These are phyloP conservation scores for Hydnum rufescens DNA, from an alignment of 768 basidiomycete species.

Conservation along the genomic window DNA sequence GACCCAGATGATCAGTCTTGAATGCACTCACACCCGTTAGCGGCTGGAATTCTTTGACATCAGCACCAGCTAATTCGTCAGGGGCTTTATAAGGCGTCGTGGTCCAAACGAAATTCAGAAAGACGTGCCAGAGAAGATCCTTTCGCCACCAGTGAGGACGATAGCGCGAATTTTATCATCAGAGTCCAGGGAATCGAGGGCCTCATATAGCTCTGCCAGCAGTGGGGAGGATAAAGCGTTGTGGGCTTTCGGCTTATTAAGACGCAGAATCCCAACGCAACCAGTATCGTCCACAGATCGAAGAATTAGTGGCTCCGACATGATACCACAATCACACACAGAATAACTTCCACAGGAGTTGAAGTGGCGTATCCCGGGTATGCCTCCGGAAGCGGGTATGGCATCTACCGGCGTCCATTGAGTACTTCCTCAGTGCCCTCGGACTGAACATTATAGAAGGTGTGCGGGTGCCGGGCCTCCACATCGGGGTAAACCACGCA, in stretches of 20 bases:
- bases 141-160: conserved; percentile 27
- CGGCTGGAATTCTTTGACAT: conserved; percentile 33
- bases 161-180: conserved; percentile 23
- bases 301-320: too few species aligned
- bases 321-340: too few species aligned
- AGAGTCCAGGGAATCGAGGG: conserved; percentile 18
- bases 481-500: too few species aligned
- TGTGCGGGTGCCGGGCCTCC: too few species aligned
- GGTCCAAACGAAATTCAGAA: not conserved
- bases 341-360: too few species aligned
- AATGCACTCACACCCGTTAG: conserved; percentile 11
- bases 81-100: not conserved
- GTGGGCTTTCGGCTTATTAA: not conserved
- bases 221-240: conserved; percentile 3
- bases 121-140: conserved; percentile 25
- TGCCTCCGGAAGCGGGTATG: too few species aligned
- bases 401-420: too few species aligned
- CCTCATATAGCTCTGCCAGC: conserved; percentile 21
- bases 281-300: too few species aligned
- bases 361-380: too few species aligned
- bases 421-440: too few species aligned
- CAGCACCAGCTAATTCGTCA: conserved; percentile 21
- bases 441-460: too few species aligned
- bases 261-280: not conserved
- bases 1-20: not conserved